phyloP scores from a whole-genome alignment of 306 rosid species.

The Potentilla sterilis region DNA sequence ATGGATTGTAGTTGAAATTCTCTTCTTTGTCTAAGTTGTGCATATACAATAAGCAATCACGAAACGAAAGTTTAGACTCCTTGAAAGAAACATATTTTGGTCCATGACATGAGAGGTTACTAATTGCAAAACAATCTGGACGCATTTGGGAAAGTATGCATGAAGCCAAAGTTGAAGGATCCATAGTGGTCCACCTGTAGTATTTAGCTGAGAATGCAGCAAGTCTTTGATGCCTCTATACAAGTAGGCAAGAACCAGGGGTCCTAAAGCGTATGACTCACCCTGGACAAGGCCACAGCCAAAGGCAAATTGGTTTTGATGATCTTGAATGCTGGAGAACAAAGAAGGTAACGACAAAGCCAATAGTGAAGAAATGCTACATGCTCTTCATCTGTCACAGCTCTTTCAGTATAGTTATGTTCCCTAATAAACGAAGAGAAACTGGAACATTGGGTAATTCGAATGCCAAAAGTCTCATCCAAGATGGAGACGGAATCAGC shows the following conservation, averaged over 20 bases:
- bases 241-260: conserved; percentile 13
- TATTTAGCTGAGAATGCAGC: not conserved
- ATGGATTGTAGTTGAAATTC: conserved; percentile 12
- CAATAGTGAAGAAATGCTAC: conserved; percentile 10
- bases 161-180: conserved; percentile 20
- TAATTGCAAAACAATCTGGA: not conserved
- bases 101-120: not conserved
- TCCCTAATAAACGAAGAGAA: not conserved
- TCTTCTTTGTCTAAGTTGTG: not conserved
- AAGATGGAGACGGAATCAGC: conserved; percentile 2
- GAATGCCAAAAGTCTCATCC: not conserved
- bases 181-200: conserved; percentile 5
- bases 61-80: not conserved
- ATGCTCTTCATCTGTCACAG: conserved; percentile 16
- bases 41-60: not conserved
- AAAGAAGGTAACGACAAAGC: conserved; percentile 4
- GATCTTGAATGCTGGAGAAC: conserved; percentile 5
- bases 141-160: conserved; percentile 9
- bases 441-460: not conserved
- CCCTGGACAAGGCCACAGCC: conserved; percentile 21
- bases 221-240: conserved; percentile 17
- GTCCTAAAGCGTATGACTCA: conserved; percentile 4
- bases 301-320: not conserved
- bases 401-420: not conserved
- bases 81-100: not conserved